Conservation (phyloP, 768 basidiomycete genomes). For the Boletus rufocinnamomeus region DNA sequence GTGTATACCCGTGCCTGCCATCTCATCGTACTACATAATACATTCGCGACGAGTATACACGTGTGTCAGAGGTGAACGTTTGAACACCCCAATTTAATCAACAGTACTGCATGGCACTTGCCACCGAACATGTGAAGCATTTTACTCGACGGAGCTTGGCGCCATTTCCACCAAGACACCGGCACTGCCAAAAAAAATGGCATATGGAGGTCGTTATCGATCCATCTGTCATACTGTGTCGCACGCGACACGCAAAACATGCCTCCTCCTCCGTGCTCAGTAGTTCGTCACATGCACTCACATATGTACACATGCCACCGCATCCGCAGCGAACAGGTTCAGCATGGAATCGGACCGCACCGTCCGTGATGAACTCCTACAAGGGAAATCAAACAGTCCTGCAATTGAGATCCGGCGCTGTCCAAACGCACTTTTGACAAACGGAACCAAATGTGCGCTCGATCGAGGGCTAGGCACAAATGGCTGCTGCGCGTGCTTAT, state of each 20-base stretch:
- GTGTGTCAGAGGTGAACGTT: neutral
- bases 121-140: neutral
- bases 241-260: conserved; percentile 1
- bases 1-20: neutral
- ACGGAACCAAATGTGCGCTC: conserved; percentile 68
- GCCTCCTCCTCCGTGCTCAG: conserved; percentile 67
- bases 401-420: conserved; percentile 1
- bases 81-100: neutral
- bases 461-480: conserved; percentile 54
- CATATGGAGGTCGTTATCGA: conserved; percentile 1
- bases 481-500: neutral
- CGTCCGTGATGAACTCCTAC: conserved; percentile 63
- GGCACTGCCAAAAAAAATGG: neutral
- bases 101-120: neutral
- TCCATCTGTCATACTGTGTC: neutral
- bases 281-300: conserved; percentile 75
- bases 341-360: conserved; percentile 82
- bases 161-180: neutral
- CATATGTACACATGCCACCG: conserved; percentile 59
- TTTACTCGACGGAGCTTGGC: neutral
- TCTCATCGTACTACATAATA: conserved; percentile 1
- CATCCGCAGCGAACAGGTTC: conserved; percentile 68
- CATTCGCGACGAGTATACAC: neutral
- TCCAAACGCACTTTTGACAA: conserved; percentile 56
- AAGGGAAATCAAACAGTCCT: neutral